These are phyloP conservation scores for Neurospora sp. DNA, from an alignment of 495 filamentous ascomycete genomes.

Conservation along the genomic window DNA sequence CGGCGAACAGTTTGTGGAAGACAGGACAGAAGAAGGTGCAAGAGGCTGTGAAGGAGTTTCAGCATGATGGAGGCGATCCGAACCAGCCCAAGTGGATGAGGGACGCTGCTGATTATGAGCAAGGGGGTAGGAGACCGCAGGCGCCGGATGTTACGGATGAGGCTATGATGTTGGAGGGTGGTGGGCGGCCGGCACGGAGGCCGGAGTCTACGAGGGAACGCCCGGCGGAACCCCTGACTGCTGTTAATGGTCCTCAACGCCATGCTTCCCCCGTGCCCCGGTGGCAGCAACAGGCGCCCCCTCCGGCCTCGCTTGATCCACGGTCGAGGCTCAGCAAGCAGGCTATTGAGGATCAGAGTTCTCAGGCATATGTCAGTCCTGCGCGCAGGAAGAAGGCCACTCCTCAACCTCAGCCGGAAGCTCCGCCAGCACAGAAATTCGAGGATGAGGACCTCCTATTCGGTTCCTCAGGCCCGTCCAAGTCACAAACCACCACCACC, in stretches of 20 bases:
- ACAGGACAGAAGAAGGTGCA: slow-evolving; percentile 89
- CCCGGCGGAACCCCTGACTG: slow-evolving; percentile 11
- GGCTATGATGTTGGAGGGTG: slow-evolving; percentile 77
- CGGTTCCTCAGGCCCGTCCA: slow-evolving; percentile 23
- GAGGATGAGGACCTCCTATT: slow-evolving; percentile 49
- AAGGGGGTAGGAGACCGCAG: slow-evolving; percentile 6
- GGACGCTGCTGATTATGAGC: slow-evolving; percentile 40
- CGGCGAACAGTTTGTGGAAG: slow-evolving; percentile 93
- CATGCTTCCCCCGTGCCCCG: slow-evolving; percentile 35
- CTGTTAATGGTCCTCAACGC: slow-evolving; percentile 21
- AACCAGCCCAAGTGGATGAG: slow-evolving; percentile 94
- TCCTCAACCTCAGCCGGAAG: slow-evolving; percentile 29
- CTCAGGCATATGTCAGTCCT: slow-evolving; percentile 83
- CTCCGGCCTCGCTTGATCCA: slow-evolving; percentile 32
- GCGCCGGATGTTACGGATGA: slow-evolving; percentile 63
- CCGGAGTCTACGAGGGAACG: slow-evolving; percentile 15
- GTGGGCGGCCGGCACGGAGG: slow-evolving; percentile 35
- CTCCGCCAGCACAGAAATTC: slow-evolving; percentile 31
- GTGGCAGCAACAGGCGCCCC: slow-evolving; percentile 37
- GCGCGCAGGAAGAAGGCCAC: slow-evolving; percentile 65
- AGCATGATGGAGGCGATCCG: slow-evolving; percentile 57
- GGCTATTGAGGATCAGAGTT: slow-evolving; percentile 67
- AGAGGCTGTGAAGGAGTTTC: slow-evolving; percentile 85
- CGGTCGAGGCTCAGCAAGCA: slow-evolving; percentile 56
- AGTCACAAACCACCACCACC: slow-evolving; percentile 4